Percentiles rank a stretch among this genome's conserved stretches.
phyloP scores from a whole-genome alignment of 805 yeast species.

The Vanderwaltozyma verrucispora region DNA sequence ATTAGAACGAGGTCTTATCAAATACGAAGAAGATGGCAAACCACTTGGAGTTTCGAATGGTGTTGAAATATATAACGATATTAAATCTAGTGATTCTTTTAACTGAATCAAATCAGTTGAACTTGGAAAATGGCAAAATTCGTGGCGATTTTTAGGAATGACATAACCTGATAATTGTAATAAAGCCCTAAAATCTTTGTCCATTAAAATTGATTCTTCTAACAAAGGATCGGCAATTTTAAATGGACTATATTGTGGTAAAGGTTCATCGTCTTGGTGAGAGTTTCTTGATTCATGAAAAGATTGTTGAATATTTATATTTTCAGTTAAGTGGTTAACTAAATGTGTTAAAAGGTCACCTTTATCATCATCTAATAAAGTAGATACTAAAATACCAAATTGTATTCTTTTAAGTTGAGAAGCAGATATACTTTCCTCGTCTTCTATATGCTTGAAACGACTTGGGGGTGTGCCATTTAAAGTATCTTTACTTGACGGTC shows the following conservation, averaged over 20 bases:
- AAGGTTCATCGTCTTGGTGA: slow-evolving; percentile 13
- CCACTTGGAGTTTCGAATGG: slow-evolving; percentile 25
- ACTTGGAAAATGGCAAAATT: slow-evolving; percentile 15
- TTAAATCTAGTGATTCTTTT: slow-evolving; percentile 5
- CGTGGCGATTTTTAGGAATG: slow-evolving; percentile 12
- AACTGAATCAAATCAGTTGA: slow-evolving; percentile 7
- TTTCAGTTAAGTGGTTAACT: slow-evolving; percentile 10
- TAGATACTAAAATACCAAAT: slow-evolving; percentile 25
- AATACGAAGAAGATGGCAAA: slow-evolving; percentile 17
- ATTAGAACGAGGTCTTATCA: slow-evolving; percentile 11
- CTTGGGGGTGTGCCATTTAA: slow-evolving; percentile 17
- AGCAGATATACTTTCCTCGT: slow-evolving; percentile 15
- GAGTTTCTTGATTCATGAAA: slow-evolving; percentile 9
- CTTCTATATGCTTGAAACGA: slow-evolving; percentile 15
- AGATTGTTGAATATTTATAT: slow-evolving; percentile 10
- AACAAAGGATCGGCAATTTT: not conserved
- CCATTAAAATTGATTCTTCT: slow-evolving; percentile 8
- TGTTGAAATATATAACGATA: slow-evolving; percentile 14
- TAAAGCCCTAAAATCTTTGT: slow-evolving; percentile 23
- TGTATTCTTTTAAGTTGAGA: slow-evolving; percentile 17
- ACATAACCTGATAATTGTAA: slow-evolving; percentile 15
- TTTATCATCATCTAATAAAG: slow-evolving; percentile 26
- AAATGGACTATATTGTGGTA: too few relatives aligned
- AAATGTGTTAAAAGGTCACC: slow-evolving; percentile 14
- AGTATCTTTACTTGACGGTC: slow-evolving; percentile 3